Conservation (phyloP, 495 filamentous ascomycete species). For the Durotheca rogersii region DNA sequence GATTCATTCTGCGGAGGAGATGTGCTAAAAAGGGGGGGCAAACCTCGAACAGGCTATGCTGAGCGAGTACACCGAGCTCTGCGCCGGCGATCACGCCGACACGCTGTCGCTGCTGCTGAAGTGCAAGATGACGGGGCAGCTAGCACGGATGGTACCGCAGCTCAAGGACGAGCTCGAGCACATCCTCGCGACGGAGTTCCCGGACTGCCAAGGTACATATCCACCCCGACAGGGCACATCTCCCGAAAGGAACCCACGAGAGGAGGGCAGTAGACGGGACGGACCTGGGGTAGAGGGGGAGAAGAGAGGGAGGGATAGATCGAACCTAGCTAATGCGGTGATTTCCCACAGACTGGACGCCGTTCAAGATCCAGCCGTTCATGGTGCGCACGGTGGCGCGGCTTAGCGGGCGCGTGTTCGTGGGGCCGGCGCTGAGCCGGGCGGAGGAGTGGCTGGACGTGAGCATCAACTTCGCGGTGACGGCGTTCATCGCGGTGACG, state of each 20-base stretch:
- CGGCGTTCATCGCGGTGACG: constrained; percentile 40
- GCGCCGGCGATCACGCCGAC: constrained; percentile 34
- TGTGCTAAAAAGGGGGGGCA: background rate
- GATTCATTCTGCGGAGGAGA: no score
- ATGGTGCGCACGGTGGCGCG: constrained; percentile 37
- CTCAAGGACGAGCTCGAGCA: constrained; percentile 39
- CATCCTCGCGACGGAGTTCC: constrained; percentile 37
- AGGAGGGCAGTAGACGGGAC: no score
- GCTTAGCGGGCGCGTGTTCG: constrained; percentile 37
- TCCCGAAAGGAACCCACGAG: background rate
- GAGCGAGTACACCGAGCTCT: constrained; percentile 41
- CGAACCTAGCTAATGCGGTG: constrained; percentile 11
- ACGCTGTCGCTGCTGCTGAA: constrained; percentile 33
- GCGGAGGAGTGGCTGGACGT: constrained; percentile 41
- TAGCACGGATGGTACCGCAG: constrained; percentile 34
- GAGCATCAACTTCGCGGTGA: constrained; percentile 39
- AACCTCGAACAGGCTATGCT: constrained; percentile 35
- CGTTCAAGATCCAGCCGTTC: constrained; percentile 41
- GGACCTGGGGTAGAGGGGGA: no score
- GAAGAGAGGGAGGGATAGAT: no score
- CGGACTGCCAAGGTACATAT: constrained; percentile 35
- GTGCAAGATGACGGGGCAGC: constrained; percentile 37
- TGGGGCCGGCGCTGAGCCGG: constrained; percentile 36
- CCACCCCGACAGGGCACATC: background rate
- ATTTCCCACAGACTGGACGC: constrained; percentile 40